These are phyloP conservation scores for Chlorella variabilis DNA, from an alignment of 163 green algal species.

Conservation along the genomic window DNA sequence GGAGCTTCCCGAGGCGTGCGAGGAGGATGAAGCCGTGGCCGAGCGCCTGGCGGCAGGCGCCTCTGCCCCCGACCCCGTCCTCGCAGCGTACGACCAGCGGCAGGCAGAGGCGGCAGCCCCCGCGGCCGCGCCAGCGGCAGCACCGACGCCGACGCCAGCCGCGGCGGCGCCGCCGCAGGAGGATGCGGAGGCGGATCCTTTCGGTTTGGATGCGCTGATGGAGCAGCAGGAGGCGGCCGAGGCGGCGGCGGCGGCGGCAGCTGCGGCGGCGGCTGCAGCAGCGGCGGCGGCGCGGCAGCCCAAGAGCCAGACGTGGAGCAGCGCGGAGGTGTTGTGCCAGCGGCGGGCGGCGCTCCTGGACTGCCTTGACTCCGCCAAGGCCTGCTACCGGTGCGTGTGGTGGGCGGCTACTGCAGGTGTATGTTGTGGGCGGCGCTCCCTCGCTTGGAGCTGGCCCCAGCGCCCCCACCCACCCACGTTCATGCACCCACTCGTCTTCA, in stretches of 20 bases:
- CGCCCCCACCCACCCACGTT: not conserved
- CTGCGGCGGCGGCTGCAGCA: not conserved
- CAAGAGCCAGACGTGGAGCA: slow-evolving; percentile 36
- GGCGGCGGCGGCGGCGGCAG: not conserved
- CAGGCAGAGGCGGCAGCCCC: not conserved
- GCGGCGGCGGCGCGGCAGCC: not conserved
- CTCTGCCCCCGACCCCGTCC: slow-evolving; percentile 18
- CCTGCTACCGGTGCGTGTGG: slow-evolving; percentile 24
- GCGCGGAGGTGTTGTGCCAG: slow-evolving; percentile 34
- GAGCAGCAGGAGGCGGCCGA: slow-evolving; percentile 15
- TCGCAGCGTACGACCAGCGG: not conserved
- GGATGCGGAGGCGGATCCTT: slow-evolving; percentile 44
- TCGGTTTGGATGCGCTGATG: slow-evolving; percentile 51
- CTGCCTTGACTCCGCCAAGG: slow-evolving; percentile 54
- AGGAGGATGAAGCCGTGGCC: slow-evolving; percentile 44
- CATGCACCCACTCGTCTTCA: not conserved
- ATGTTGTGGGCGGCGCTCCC: not conserved
- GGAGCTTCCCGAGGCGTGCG: slow-evolving; percentile 43
- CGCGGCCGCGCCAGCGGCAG: not conserved
- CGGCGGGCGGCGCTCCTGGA: slow-evolving; percentile 56
- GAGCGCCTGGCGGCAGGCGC: not conserved
- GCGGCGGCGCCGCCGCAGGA: not conserved
- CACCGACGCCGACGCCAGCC: not conserved
- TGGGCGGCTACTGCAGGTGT: not conserved
- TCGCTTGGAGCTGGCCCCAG: too few species aligned